Evolutionary conservation across 352 stramenopile species (phyloP).

Genomic region (Halophytophthora polymorphica): DNA sequence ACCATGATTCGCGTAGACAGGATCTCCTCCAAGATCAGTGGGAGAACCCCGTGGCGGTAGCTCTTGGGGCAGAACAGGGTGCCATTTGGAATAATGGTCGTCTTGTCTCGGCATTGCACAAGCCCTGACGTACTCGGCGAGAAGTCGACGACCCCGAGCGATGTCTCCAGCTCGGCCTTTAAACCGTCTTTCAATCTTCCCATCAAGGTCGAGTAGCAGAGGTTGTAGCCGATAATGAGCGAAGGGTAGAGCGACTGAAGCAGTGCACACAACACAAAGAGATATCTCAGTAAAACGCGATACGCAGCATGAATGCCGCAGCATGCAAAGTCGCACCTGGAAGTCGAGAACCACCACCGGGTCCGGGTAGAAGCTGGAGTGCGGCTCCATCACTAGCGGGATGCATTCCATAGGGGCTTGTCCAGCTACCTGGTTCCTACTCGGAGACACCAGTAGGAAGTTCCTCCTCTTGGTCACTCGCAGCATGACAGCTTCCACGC

Average conservation of each 20-base stretch:
- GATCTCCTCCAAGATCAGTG: constrained; percentile 95
- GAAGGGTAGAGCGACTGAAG: constrained; percentile 97
- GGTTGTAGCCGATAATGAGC: constrained; percentile 99
- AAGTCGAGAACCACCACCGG: constrained; percentile 99
- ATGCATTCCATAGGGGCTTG: constrained; percentile 93
- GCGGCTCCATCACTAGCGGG: constrained; percentile 94
- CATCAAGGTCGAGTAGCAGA: constrained; percentile 97
- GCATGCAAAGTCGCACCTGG: constrained; percentile 45
- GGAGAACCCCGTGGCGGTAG: constrained; percentile 94
- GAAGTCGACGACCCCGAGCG: constrained; percentile 64
- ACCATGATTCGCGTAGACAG: constrained; percentile 97
- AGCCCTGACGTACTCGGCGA: constrained; percentile 40
- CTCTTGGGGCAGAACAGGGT: constrained; percentile 93
- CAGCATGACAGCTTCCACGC: constrained; percentile 92
- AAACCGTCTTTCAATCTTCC: constrained; percentile 88
- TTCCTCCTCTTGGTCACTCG: constrained; percentile 88
- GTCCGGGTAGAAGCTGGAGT: constrained; percentile 95
- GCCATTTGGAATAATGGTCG: constrained; percentile 92
- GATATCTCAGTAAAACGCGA: background rate
- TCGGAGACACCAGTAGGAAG: constrained; percentile 84
- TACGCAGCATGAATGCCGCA: background rate
- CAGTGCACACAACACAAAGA: background rate
- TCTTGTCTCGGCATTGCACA: constrained; percentile 38
- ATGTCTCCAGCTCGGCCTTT: constrained; percentile 59
- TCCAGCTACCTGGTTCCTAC: constrained; percentile 71